Percentiles rank a stretch among this genome's conserved stretches.
These are phyloP conservation scores for Stachybotrys chlorohalonatus DNA, from an alignment of 2,329 filamentous ascomycete genomes.

Conservation along the genomic window DNA sequence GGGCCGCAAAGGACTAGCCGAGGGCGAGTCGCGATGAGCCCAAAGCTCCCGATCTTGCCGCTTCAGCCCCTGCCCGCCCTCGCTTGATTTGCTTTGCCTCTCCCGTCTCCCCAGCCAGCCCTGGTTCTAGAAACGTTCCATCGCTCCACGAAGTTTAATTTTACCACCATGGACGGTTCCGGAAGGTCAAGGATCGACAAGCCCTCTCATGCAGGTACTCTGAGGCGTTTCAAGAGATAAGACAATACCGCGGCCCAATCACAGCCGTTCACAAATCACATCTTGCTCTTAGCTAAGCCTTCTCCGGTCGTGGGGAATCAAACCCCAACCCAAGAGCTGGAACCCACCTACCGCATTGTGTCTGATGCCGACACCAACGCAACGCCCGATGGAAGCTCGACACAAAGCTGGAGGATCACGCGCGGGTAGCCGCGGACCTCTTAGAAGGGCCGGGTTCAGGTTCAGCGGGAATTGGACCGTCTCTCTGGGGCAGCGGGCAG, in stretches of 20 bases:
- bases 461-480: no score
- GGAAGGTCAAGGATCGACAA: background rate
- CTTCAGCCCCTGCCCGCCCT: background rate
- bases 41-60: background rate
- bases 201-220: background rate
- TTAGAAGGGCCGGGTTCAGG: no score
- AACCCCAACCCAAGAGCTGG: no score
- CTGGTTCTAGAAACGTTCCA: background rate
- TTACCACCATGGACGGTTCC: background rate
- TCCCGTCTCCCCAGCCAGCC: background rate
- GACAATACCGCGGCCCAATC: background rate
- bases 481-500: no score
- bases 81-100: background rate
- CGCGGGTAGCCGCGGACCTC: background rate
- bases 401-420: background rate
- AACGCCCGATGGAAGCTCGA: background rate
- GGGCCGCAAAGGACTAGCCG: no score
- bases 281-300: background rate
- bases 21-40: no score
- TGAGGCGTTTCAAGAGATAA: background rate
- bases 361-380: background rate
- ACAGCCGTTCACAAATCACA: background rate
- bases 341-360: background rate
- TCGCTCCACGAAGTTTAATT: background rate
- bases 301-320: no score